Evolutionary conservation across 768 basidiomycete genomes (phyloP).

Genomic region (Suillus decipiens): DNA sequence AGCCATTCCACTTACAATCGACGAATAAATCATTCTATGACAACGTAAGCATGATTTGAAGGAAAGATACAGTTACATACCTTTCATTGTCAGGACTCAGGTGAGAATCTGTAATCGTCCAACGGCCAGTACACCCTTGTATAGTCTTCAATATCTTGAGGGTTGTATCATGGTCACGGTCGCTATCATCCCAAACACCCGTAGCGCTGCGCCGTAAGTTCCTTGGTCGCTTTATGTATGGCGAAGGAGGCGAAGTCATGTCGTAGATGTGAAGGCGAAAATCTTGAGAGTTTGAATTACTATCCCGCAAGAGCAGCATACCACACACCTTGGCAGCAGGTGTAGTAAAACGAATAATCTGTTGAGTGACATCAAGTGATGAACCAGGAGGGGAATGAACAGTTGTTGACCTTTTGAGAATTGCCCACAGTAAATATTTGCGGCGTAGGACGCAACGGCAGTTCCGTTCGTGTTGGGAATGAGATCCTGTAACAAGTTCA

Average conservation of each 20-base stretch:
- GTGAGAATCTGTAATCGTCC: conserved; percentile 97
- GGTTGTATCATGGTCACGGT: conserved; percentile 47
- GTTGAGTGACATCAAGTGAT: conserved; percentile 9
- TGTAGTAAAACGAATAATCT: conserved; percentile 94
- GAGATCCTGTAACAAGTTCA: conserved; percentile 48
- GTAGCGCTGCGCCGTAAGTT: conserved; percentile 18
- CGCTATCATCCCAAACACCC: conserved; percentile 26
- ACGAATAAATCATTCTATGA: conserved; percentile 86
- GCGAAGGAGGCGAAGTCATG: conserved; percentile 52
- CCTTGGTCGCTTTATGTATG: conserved; percentile 19
- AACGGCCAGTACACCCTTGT: conserved; percentile 72
- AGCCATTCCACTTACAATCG: conserved; percentile 57
- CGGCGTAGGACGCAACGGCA: conserved; percentile 68
- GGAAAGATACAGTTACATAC: conserved; percentile 36
- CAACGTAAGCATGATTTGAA: conserved; percentile 10
- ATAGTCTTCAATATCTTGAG: conserved; percentile 63
- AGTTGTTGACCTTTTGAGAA: conserved; percentile 63
- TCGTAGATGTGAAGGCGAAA: conserved; percentile 90
- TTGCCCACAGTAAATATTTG: conserved; percentile 85
- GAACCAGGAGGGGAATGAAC: conserved; percentile 7
- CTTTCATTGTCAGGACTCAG: conserved; percentile 87
- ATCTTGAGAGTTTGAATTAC: conserved; percentile 46
- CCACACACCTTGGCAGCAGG: conserved; percentile 77
- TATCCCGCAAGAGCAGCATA: background rate
- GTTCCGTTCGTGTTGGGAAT: conserved; percentile 82